These are phyloP conservation scores for Cutaneotrichosporon sp. DNA, from an alignment of 1,284 basidiomycete species.

Conservation along the genomic window DNA sequence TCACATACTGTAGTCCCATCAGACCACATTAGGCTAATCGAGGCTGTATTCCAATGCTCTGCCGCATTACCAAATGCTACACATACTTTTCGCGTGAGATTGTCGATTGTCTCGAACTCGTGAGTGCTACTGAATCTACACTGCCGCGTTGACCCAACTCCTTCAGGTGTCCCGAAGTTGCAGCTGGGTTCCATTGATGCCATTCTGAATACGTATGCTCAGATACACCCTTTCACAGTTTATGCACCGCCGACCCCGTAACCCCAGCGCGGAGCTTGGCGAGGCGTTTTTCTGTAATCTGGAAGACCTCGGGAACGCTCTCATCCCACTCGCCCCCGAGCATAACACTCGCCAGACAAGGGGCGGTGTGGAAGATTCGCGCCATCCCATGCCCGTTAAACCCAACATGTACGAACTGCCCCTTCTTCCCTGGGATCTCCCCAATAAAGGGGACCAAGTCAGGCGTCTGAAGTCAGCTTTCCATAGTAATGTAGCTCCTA, in stretches of 20 bases:
- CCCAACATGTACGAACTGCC: constrained; percentile 36
- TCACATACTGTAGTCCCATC: no score
- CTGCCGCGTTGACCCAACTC: no score
- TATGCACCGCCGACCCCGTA: neutral
- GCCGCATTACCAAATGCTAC: no score
- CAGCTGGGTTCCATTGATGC: no score
- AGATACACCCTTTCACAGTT: no score
- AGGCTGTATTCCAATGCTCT: no score
- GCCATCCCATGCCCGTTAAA: constrained; percentile 45
- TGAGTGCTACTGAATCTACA: no score
- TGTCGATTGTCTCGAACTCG: no score
- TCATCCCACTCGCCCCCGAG: constrained; percentile 25
- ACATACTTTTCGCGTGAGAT: no score
- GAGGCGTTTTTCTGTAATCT: constrained; percentile 28
- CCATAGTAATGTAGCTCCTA: neutral
- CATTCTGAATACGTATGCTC: no score
- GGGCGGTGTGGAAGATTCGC: constrained; percentile 41
- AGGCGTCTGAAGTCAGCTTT: constrained; percentile 20
- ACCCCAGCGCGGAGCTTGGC: constrained; percentile 12
- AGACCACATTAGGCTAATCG: no score
- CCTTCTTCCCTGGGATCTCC: constrained; percentile 26
- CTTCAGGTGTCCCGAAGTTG: no score
- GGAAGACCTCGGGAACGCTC: constrained; percentile 31
- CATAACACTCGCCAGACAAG: constrained; percentile 30
- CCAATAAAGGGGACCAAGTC: constrained; percentile 40